phyloP scores from a whole-genome alignment of 352 stramenopile genomes.

The Globisporangium viniferum region DNA sequence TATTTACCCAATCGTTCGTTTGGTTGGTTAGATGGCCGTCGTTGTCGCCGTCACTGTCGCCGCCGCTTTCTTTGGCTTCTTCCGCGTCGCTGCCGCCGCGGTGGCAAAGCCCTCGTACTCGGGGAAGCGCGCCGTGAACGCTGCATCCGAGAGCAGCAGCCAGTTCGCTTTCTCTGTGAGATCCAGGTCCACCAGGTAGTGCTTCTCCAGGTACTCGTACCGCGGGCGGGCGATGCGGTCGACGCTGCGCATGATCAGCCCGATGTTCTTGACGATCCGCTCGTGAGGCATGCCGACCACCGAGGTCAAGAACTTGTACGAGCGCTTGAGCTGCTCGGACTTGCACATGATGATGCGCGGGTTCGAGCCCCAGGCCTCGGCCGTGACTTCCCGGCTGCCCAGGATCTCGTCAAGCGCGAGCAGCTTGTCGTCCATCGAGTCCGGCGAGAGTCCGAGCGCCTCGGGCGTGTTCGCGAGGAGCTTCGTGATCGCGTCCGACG shows the following conservation, averaged over 20 bases:
- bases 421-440: constrained; percentile 43
- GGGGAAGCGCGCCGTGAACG: constrained; percentile 31
- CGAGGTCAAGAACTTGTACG: constrained; percentile 37
- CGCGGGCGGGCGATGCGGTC: constrained; percentile 40
- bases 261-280: constrained; percentile 24
- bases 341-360: constrained; percentile 57
- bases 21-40: background rate
- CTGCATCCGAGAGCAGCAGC: constrained; percentile 30
- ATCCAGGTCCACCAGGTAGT: constrained; percentile 1
- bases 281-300: constrained; percentile 32
- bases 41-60: background rate
- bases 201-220: constrained; percentile 35
- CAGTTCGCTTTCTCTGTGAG: constrained; percentile 26
- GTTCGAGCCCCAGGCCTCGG: constrained; percentile 21
- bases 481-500: constrained; percentile 26
- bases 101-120: constrained; percentile 16
- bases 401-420: constrained; percentile 37
- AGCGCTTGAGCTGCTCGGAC: constrained; percentile 28
- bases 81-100: background rate
- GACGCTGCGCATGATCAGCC: constrained; percentile 40
- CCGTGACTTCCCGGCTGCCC: constrained; percentile 21
- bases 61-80: background rate
- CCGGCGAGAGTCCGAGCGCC: constrained; percentile 29
- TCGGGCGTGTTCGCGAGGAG: constrained; percentile 39
- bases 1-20: background rate